These are phyloP conservation scores for Theileria annulata DNA, from an alignment of 169 alveolate genomes.

Conservation along the genomic window DNA sequence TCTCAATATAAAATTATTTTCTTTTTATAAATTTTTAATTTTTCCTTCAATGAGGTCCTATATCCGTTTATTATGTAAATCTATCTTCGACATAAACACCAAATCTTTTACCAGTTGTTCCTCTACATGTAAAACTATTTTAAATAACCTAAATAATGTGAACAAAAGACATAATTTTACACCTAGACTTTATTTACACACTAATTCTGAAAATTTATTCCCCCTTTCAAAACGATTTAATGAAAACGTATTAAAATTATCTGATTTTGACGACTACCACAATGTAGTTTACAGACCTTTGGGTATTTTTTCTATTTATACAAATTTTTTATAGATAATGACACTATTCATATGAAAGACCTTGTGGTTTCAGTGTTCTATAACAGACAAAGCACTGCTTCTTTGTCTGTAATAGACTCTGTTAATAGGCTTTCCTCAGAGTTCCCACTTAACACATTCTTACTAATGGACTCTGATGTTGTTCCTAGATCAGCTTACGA, in stretches of 20 bases:
- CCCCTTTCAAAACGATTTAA: background rate
- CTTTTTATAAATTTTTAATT: background rate
- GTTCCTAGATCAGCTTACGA: slow-evolving; percentile 67
- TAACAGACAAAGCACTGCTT: slow-evolving; percentile 47
- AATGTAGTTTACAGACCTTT: background rate
- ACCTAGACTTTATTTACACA: background rate
- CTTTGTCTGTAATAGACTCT: slow-evolving; percentile 48
- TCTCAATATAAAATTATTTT: background rate
- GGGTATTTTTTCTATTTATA: background rate
- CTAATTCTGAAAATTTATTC: background rate
- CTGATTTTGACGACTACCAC: slow-evolving; percentile 3
- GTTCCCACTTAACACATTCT: slow-evolving; percentile 40
- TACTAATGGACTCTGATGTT: slow-evolving; percentile 54
- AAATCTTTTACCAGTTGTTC: background rate
- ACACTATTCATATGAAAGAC: slow-evolving; percentile 28
- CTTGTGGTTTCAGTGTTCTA: slow-evolving; percentile 49
- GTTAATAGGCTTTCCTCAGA: slow-evolving; percentile 35
- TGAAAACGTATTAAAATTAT: background rate
- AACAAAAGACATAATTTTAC: background rate
- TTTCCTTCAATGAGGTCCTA: background rate
- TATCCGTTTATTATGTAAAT: background rate
- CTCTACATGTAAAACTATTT: background rate
- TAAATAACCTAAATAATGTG: background rate
- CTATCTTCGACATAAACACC: background rate
- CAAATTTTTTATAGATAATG: slow-evolving; percentile 20